These are phyloP conservation scores for Cetraspora pellucida DNA, from an alignment of 192 early-diverging fungal species.

Conservation along the genomic window DNA sequence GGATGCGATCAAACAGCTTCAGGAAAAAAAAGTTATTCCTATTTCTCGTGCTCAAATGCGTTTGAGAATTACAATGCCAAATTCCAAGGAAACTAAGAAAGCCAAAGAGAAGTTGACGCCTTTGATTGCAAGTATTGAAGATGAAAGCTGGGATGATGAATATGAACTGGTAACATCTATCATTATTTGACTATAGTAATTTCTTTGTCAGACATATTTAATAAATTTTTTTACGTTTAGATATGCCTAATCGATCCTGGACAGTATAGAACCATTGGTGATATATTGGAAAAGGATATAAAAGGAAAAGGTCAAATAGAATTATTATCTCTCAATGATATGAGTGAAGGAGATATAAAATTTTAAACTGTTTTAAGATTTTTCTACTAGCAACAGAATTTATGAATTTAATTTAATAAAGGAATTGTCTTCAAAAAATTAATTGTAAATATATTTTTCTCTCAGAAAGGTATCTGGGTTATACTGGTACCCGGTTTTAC, in stretches of 20 bases:
- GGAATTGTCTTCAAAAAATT: too few species aligned
- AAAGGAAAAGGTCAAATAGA: slow-evolving; percentile 90
- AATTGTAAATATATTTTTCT: too few species aligned
- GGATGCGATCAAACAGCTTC: slow-evolving; percentile 91
- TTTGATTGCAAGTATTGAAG: slow-evolving; percentile 67
- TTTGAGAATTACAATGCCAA: slow-evolving; percentile 73
- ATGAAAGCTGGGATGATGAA: slow-evolving; percentile 78
- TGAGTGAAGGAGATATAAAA: slow-evolving; percentile 67
- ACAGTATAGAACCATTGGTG: slow-evolving; percentile 81
- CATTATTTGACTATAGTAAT: background rate
- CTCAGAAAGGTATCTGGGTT: too few species aligned
- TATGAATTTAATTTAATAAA: too few species aligned
- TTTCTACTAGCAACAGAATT: too few species aligned
- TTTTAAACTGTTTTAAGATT: slow-evolving; percentile 52
- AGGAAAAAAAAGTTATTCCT: slow-evolving; percentile 86
- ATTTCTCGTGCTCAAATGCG: slow-evolving; percentile 96
- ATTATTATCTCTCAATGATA: slow-evolving; percentile 78
- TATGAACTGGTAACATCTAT: slow-evolving; percentile 70
- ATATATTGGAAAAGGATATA: slow-evolving; percentile 80
- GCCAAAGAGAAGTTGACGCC: slow-evolving; percentile 73
- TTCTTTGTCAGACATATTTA: background rate
- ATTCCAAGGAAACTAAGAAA: slow-evolving; percentile 86
- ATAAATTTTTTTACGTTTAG: slow-evolving; percentile 44
- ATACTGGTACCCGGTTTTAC: too few species aligned
- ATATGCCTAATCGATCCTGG: slow-evolving; percentile 90